These are phyloP conservation scores for Heterobasidion occidentale DNA, from an alignment of 1,284 basidiomycete genomes.

Conservation along the genomic window DNA sequence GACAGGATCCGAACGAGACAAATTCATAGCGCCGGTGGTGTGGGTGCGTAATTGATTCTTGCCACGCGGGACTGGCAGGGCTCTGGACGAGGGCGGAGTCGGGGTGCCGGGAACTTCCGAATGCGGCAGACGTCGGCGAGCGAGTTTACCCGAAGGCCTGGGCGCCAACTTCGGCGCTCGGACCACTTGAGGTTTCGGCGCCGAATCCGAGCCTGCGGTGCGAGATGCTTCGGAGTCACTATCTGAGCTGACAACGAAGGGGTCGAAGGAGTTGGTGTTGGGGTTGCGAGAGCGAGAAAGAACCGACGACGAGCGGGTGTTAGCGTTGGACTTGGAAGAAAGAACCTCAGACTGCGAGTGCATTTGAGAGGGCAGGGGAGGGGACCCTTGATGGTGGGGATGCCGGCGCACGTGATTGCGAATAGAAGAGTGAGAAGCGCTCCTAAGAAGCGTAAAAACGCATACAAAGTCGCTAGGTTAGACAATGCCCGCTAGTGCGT, in stretches of 20 bases:
- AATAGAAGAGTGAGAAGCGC: constrained; percentile 34
- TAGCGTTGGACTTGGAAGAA: constrained; percentile 18
- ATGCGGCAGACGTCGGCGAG: constrained; percentile 41
- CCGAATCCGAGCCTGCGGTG: constrained; percentile 11
- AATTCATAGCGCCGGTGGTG: constrained; percentile 2
- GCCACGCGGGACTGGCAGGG: constrained; percentile 36
- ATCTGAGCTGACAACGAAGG: constrained; percentile 41
- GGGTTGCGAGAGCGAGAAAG: constrained; percentile 21
- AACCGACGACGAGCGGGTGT: constrained; percentile 12
- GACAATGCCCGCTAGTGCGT: too few relatives aligned
- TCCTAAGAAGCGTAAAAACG: constrained; percentile 25
- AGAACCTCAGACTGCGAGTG: constrained; percentile 59
- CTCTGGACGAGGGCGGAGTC: constrained; percentile 26
- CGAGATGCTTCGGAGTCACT: constrained; percentile 20
- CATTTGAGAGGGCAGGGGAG: constrained; percentile 30
- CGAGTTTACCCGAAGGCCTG: constrained; percentile 44
- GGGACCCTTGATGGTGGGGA: constrained; percentile 47
- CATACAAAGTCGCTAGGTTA: not conserved
- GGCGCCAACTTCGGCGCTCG: constrained; percentile 31
- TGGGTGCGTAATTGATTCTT: constrained; percentile 9
- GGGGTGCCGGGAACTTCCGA: constrained; percentile 23
- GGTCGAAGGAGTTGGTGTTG: constrained; percentile 45
- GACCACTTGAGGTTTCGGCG: constrained; percentile 19
- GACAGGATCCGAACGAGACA: constrained; percentile 34
- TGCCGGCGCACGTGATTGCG: constrained; percentile 35